Evolutionary conservation across 768 basidiomycete genomes (phyloP).

Genomic region (Trametes punicea): DNA sequence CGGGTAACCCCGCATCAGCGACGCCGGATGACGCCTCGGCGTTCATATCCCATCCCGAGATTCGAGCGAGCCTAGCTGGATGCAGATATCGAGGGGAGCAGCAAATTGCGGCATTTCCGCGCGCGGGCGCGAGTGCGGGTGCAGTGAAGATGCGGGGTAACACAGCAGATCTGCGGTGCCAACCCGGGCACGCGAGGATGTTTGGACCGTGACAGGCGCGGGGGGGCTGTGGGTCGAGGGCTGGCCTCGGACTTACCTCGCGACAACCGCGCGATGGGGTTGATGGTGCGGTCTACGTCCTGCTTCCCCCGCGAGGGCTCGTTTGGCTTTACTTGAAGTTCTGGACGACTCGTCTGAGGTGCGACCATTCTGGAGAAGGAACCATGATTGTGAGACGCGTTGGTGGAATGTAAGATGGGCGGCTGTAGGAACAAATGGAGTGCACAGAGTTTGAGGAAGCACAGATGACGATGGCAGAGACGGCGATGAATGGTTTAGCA

Average conservation of each 20-base stretch:
- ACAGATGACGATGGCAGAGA: neutral
- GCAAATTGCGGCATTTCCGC: slow-evolving; percentile 1
- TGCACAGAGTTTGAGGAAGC: neutral
- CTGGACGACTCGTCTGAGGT: too few relatives aligned
- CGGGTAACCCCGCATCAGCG: neutral
- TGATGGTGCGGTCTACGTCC: neutral
- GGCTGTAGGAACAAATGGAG: neutral
- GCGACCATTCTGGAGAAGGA: too few relatives aligned
- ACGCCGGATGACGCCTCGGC: neutral
- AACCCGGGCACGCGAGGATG: neutral
- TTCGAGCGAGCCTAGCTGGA: neutral
- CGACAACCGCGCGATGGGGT: slow-evolving; percentile 2
- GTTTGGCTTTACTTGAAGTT: neutral
- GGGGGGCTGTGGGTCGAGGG: neutral
- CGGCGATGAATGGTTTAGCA: neutral
- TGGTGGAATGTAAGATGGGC: too few relatives aligned
- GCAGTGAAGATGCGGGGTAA: slow-evolving; percentile 2
- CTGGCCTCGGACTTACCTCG: neutral
- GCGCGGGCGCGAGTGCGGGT: neutral
- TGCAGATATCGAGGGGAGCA: too few relatives aligned
- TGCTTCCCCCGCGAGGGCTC: neutral
- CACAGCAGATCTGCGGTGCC: slow-evolving; percentile 1
- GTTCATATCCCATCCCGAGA: slow-evolving; percentile 1
- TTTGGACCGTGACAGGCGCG: neutral
- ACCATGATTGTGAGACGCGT: neutral